These are phyloP conservation scores for Alternaria burnsii DNA, from an alignment of 2,329 filamentous ascomycete genomes.

Conservation along the genomic window DNA sequence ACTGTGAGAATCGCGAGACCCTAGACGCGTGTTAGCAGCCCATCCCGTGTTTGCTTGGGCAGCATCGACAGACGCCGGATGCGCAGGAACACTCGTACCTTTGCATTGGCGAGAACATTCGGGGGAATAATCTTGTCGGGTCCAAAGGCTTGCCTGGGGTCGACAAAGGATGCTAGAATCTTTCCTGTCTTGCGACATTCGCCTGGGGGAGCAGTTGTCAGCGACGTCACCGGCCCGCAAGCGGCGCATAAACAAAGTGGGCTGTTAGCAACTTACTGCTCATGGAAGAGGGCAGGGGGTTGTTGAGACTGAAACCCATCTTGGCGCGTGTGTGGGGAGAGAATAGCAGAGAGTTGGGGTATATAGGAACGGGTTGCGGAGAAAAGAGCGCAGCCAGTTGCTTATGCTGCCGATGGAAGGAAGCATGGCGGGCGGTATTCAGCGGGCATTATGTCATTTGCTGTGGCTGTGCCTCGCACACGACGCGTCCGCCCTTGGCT, in stretches of 20 bases:
- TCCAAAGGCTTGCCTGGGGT: slow-evolving; percentile 90
- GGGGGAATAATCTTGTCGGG: slow-evolving; percentile 98
- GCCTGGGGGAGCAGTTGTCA: slow-evolving; percentile 64
- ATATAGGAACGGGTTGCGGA: neutral
- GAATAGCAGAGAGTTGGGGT: neutral
- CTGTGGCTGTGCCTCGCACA: slow-evolving; percentile 3
- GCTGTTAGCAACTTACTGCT: slow-evolving; percentile 54
- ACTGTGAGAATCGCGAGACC: slow-evolving; percentile 87
- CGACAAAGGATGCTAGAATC: slow-evolving; percentile 93
- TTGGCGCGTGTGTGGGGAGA: slow-evolving; percentile 12
- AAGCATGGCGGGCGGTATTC: slow-evolving; percentile 7
- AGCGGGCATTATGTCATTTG: slow-evolving; percentile 8
- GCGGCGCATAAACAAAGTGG: slow-evolving; percentile 1
- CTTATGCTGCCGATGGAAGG: slow-evolving; percentile 6
- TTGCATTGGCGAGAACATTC: slow-evolving; percentile 85
- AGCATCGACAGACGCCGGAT: slow-evolving; percentile 9
- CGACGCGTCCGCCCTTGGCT: slow-evolving; percentile 8
- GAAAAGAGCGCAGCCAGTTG: slow-evolving; percentile 5
- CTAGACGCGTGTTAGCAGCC: slow-evolving; percentile 48
- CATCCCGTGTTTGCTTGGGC: slow-evolving; percentile 1
- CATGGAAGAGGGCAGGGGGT: slow-evolving; percentile 63
- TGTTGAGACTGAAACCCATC: slow-evolving; percentile 62
- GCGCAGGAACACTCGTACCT: slow-evolving; percentile 63
- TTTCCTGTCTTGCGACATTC: slow-evolving; percentile 98
- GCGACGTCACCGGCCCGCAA: slow-evolving; percentile 41